Evolutionary conservation across 2,329 filamentous ascomycete species (phyloP).

Genomic region (Plectosphaerella cucumerina): DNA sequence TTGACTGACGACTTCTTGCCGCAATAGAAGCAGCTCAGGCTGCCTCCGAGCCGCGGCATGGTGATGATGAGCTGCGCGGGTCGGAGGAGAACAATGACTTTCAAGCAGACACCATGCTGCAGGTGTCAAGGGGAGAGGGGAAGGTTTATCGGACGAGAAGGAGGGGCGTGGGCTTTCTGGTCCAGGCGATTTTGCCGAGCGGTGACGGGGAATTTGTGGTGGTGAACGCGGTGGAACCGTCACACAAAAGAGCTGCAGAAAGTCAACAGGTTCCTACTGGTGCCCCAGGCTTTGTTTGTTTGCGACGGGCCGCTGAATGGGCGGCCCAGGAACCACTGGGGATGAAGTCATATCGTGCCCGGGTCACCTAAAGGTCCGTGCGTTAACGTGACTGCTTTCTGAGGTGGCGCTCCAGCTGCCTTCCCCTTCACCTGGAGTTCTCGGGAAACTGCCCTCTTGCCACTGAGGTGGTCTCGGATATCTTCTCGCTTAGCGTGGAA

Average conservation of each 20-base stretch:
- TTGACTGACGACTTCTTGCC: constrained; percentile 59
- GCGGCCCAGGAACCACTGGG: background rate
- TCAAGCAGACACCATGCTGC: constrained; percentile 10
- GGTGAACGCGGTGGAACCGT: background rate
- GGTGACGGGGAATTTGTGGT: constrained; percentile 15
- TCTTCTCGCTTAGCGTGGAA: too few relatives aligned
- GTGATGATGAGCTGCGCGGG: constrained; percentile 2
- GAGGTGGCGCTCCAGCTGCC: too few relatives aligned
- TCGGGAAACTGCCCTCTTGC: too few relatives aligned
- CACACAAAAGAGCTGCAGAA: constrained; percentile 2
- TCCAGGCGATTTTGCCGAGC: constrained; percentile 29
- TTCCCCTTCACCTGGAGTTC: too few relatives aligned
- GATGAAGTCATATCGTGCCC: background rate
- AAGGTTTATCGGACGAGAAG: constrained; percentile 1
- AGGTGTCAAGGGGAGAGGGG: constrained; percentile 11
- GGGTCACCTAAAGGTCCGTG: too few relatives aligned
- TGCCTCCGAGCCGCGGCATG: constrained; percentile 41
- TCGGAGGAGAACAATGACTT: constrained; percentile 8
- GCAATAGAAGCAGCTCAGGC: constrained; percentile 79
- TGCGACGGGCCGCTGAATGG: background rate
- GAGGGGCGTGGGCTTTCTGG: constrained; percentile 10
- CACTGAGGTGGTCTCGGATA: too few relatives aligned
- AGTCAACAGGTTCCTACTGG: constrained; percentile 5
- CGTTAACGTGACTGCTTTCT: too few relatives aligned
- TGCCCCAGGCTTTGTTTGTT: constrained; percentile 4